Evolutionary conservation across 371 early-diverging fungal genomes (phyloP).

Genomic region (Mucor saturninus): DNA sequence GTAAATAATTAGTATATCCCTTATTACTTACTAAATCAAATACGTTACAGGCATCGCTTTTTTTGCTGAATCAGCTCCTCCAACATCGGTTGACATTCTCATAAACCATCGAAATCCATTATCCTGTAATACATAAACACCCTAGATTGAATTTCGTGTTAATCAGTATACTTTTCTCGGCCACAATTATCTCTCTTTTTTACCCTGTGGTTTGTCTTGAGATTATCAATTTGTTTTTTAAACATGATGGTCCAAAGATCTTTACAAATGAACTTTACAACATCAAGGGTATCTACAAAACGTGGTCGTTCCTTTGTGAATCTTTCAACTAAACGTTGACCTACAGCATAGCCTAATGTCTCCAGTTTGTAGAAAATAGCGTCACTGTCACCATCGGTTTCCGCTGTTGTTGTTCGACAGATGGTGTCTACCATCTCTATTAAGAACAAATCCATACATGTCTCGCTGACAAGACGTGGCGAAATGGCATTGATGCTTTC

Average conservation of each 20-base stretch:
- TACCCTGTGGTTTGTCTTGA: conserved; percentile 97
- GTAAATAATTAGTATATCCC: not conserved
- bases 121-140: conserved; percentile 98
- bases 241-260: conserved; percentile 95
- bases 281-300: conserved; percentile 89
- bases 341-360: conserved; percentile 88
- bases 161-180: not conserved
- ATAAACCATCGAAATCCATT: conserved; percentile 94
- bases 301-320: conserved; percentile 82
- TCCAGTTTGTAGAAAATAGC: conserved; percentile 88
- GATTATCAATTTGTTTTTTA: conserved; percentile 94
- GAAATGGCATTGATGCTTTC: conserved; percentile 5
- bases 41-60: conserved; percentile 76
- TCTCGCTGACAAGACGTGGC: conserved; percentile 59
- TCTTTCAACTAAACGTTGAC: conserved; percentile 85
- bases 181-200: conserved; percentile 11
- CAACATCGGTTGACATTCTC: conserved; percentile 83
- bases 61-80: conserved; percentile 77
- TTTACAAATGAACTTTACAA: conserved; percentile 97
- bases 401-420: conserved; percentile 62
- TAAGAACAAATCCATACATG: conserved; percentile 74
- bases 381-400: conserved; percentile 74
- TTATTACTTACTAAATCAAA: not conserved
- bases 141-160: conserved; percentile 51
- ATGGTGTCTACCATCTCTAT: conserved; percentile 82